Evolutionary conservation across 2,329 filamentous ascomycete genomes (phyloP), one percentile per base, ranked within the genome.

Genomic region (Leptographium galeiforme): DNA sequence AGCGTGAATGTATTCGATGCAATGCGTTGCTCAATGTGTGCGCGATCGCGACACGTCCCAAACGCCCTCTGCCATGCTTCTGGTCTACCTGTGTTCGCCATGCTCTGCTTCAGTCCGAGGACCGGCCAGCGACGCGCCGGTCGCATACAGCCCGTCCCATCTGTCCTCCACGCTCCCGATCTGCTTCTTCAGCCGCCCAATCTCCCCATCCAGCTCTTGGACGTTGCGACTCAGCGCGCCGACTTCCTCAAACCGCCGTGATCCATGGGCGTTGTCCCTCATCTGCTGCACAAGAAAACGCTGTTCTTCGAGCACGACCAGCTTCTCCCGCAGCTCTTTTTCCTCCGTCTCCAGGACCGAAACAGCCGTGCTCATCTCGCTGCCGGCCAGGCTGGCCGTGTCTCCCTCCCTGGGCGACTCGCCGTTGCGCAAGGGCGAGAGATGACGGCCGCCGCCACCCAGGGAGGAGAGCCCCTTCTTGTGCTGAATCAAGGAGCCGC

Each of bases 241-340:
- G 2, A 94, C 87, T 67, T 96, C 90, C 62, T 95, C 90, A 60
- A 95, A 94, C 55, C 87, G 82, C 33, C 87, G 74, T 12, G 85
- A 79, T 44, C 82, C 84, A 48, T 84, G 84, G 0, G 89, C 88
- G 56, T 84, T 80, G 8, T 79, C 79, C 46, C 95, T 80, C 89
- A 95, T 95, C 60, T 87, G 82, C 40, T 83, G 81, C 0, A 96
- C 89, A 68, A 95, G 81, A 67, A 94, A 95, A 58, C 83, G 85
- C 66, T 96, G 90, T 68, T 96, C 90, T 66, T 95, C 89, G 1
- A 96, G 74, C 8, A 96, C 84, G 34, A 93, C 85, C 13, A 95
- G 71, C 5, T 82, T 75, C 62, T 95, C 89, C 16, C 85, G 79
- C 1, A 94, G 70, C 19, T 87, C 80, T 64, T 88, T 91, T 66